Evolutionary conservation across 495 filamentous ascomycete species (phyloP).

Genomic region (Tuber calosporum): DNA sequence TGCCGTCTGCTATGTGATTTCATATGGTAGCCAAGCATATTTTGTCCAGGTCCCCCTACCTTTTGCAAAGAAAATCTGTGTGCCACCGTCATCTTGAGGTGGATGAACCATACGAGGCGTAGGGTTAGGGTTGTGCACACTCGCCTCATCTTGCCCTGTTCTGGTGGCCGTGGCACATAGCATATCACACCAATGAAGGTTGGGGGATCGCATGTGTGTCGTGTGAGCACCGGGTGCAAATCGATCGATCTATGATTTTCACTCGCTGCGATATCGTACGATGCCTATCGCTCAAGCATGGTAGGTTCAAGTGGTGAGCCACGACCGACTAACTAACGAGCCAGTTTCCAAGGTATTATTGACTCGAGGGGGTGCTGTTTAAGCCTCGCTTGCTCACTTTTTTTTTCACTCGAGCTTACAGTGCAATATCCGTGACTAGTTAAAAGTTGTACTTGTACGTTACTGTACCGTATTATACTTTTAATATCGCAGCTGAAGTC

Average conservation of each 20-base stretch:
- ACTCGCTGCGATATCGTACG: neutral
- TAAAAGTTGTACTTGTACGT: neutral
- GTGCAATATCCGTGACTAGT: neutral
- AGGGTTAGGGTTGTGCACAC: neutral
- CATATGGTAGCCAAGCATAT: neutral
- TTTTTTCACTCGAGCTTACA: neutral
- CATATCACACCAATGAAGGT: too few species aligned
- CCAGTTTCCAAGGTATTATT: too few species aligned
- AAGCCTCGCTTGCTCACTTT: neutral
- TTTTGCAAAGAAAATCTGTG: neutral
- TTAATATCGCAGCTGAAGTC: neutral
- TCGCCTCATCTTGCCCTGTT: neutral
- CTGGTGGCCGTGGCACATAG: neutral
- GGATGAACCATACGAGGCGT: neutral
- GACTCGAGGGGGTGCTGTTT: neutral
- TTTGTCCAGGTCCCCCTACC: neutral
- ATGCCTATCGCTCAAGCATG: too few species aligned
- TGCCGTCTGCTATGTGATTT: neutral
- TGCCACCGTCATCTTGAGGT: neutral
- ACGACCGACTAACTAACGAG: too few species aligned
- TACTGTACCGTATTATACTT: too few species aligned
- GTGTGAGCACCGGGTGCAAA: neutral
- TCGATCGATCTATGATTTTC: too few species aligned
- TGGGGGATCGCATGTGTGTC: too few species aligned
- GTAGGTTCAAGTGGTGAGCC: neutral